phyloP scores from a whole-genome alignment of 441 rosid species.

The Populus hybrid region DNA sequence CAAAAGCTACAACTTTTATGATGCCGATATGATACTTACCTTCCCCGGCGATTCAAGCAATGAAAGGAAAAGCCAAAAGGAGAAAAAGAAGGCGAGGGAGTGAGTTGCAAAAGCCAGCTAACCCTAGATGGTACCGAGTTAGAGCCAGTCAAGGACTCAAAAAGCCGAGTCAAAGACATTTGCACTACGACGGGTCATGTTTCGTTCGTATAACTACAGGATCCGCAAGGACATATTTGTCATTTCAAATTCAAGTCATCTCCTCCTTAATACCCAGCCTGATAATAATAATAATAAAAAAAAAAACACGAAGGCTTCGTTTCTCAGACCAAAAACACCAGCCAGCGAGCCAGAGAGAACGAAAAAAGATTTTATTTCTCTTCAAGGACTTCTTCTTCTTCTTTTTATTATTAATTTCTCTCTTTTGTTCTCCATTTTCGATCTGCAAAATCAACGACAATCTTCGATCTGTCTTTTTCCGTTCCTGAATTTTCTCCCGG shows the following conservation, averaged over 20 bases:
- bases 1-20: background rate
- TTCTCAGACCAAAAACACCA: constrained; percentile 15
- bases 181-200: background rate
- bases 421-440: background rate
- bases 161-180: background rate
- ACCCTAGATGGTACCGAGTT: background rate
- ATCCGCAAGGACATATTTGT: background rate
- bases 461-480: constrained; percentile 42
- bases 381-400: background rate
- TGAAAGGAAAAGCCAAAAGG: background rate
- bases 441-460: constrained; percentile 8
- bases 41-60: background rate
- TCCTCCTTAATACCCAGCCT: background rate
- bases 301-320: constrained; percentile 6
- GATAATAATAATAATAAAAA: background rate
- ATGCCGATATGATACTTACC: background rate
- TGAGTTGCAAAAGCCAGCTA: background rate
- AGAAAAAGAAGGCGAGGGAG: background rate
- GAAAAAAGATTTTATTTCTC: constrained; percentile 17
- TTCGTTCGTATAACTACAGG: background rate
- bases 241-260: background rate
- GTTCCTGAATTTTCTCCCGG: constrained; percentile 26
- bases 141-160: background rate
- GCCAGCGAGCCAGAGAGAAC: constrained; percentile 4
- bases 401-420: background rate